phyloP scores from a whole-genome alignment of 202 grass and related monocot species.

The Musa balbisiana region DNA sequence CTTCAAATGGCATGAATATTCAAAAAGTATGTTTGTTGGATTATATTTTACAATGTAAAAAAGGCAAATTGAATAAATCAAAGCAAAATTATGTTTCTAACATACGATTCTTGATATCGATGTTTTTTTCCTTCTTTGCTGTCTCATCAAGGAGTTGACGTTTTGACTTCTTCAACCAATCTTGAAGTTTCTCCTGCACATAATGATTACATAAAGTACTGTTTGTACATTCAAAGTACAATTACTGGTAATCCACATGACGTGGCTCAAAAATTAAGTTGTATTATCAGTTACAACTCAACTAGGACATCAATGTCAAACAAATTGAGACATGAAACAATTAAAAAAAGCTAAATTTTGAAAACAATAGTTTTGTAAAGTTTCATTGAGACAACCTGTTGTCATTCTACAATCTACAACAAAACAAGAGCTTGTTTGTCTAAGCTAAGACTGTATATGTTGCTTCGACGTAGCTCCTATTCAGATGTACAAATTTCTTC shows the following conservation, averaged over 20 bases:
- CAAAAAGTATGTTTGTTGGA: neutral
- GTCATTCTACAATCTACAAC: too few relatives aligned
- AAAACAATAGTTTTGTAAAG: too few relatives aligned
- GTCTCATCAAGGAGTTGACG: slow-evolving; percentile 64
- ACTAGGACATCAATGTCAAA: too few relatives aligned
- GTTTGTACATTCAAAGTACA: neutral
- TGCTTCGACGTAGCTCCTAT: too few relatives aligned
- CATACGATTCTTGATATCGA: slow-evolving; percentile 52
- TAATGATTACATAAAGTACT: neutral
- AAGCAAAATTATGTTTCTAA: slow-evolving; percentile 26
- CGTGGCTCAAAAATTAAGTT: neutral
- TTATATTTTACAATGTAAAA: neutral
- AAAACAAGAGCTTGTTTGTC: too few relatives aligned
- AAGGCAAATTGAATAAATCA: slow-evolving; percentile 9
- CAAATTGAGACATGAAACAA: too few relatives aligned
- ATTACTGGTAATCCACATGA: neutral
- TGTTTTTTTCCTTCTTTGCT: slow-evolving; percentile 52
- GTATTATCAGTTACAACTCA: too few relatives aligned
- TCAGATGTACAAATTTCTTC: neutral
- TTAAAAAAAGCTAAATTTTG: too few relatives aligned
- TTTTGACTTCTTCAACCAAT: slow-evolving; percentile 66
- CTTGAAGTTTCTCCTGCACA: slow-evolving; percentile 81
- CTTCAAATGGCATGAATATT: slow-evolving; percentile 1
- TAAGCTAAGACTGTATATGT: too few relatives aligned
- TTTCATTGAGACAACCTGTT: too few relatives aligned